phyloP scores from a whole-genome alignment of 1,284 basidiomycete species.

The Ceratobasidium sp. region DNA sequence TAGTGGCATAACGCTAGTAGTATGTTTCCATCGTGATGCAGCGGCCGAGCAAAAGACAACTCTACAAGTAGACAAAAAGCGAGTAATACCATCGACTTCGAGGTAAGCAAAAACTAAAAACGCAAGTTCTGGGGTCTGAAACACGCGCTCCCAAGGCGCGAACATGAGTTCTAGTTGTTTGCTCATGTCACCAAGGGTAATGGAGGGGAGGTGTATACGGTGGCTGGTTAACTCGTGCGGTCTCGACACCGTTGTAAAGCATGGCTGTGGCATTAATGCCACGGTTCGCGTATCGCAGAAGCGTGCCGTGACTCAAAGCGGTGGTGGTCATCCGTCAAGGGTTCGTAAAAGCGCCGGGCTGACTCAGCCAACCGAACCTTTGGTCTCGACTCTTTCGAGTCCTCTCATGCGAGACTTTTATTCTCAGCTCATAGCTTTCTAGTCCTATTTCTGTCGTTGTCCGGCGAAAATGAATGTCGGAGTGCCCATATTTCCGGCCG shows the following conservation, averaged over 20 bases:
- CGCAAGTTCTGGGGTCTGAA: slow-evolving; percentile 13
- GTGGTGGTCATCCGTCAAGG: not conserved
- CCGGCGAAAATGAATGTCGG: slow-evolving; percentile 26
- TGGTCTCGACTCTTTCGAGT: not conserved
- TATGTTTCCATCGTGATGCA: slow-evolving; percentile 10
- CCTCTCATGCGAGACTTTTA: not conserved
- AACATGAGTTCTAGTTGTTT: not conserved
- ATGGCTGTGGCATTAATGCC: not conserved
- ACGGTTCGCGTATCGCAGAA: not conserved
- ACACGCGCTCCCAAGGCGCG: slow-evolving; percentile 11
- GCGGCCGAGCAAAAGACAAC: not conserved
- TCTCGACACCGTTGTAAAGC: not conserved
- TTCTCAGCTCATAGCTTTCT: not conserved
- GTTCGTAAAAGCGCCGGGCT: slow-evolving; percentile 14
- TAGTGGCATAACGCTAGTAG: not conserved
- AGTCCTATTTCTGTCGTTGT: not conserved
- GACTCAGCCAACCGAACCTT: slow-evolving; percentile 35
- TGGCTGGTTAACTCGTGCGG: not conserved
- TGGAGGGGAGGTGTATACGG: not conserved
- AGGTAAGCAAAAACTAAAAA: not conserved
- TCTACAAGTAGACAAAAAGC: not conserved
- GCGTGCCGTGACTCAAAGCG: not conserved
- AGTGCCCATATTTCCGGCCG: slow-evolving; percentile 67
- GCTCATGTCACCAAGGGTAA: not conserved
- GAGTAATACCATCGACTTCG: not conserved